Base-by-base conservation (phyloP, 805 yeast genomes). In the Nadsonia fulvescens region DNA sequence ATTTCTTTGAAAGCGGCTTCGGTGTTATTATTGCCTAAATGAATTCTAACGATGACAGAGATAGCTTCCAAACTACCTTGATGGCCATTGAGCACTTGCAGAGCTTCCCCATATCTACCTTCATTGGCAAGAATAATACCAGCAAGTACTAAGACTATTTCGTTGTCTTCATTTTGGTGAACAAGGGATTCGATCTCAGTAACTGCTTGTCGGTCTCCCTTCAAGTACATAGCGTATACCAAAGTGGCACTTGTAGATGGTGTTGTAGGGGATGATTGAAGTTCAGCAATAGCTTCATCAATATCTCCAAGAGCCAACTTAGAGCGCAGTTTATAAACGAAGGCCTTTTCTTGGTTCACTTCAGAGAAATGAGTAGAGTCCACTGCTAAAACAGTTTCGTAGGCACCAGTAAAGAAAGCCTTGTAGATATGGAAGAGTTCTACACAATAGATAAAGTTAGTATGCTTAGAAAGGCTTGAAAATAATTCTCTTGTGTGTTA, bases 1-100 rank as follows among this genome's bases (percentile, higher is more conserved):
- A 69, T 51, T 22, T 59, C 63, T 31, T 54, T 50, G 31, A 51
- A 44, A 3, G 71, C 71, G n/a, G 51, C 46, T 5, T 57, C 61
- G 3, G 56, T 35, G 29, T 58, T 53, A 29, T 56, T 50, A 24
- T 57, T 55, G 12, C 53, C 43, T 27, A 67, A 37, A 20, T 47
- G 35, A 24, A 56, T 40, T 31, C 57, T 55, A 4, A 49, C 49
- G 13, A 38, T 35, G 26, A 55, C 35, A 15, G 55, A 39, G 9
- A 48, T 45, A 13, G 54, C 47, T 29, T 48, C 60, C 14, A 54
- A 42, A 18, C 39, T 38, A 20, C 54, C 44, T 39, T 63, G 62
- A 16, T 53, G 49, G 9, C 44, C 43, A 15, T 52, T 50, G 12
- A 53, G 40, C 10, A 56, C 32, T 15, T 42, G 38, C 30, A 62